phyloP scores from a whole-genome alignment of 345 rosid genomes.

The Laguncularia racemosa region DNA sequence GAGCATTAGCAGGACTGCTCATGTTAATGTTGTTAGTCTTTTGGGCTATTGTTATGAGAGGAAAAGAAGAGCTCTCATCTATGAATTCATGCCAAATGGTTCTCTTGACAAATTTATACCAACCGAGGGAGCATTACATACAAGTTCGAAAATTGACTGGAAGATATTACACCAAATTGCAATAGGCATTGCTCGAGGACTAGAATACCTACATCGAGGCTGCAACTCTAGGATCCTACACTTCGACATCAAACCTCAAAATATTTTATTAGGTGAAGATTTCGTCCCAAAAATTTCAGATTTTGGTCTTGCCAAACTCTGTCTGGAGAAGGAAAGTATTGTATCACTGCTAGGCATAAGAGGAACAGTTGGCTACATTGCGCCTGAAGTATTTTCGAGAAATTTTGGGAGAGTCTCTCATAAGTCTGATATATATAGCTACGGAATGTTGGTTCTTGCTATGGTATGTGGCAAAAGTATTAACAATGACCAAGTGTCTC shows the following conservation, averaged over 20 bases:
- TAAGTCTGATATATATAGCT: slow-evolving; percentile 39
- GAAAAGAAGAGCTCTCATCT: background rate
- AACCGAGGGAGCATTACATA: background rate
- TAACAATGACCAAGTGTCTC: slow-evolving; percentile 2
- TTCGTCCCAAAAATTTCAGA: slow-evolving; percentile 34
- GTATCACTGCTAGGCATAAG: slow-evolving; percentile 20
- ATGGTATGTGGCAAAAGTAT: slow-evolving; percentile 27
- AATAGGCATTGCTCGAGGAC: slow-evolving; percentile 29
- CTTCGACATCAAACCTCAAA: slow-evolving; percentile 41
- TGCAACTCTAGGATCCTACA: slow-evolving; percentile 36
- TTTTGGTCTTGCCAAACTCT: slow-evolving; percentile 35
- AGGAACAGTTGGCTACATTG: slow-evolving; percentile 33
- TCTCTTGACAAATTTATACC: background rate
- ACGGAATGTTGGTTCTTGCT: slow-evolving; percentile 33
- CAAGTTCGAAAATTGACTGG: slow-evolving; percentile 1
- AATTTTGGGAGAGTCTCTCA: slow-evolving; percentile 22
- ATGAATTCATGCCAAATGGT: slow-evolving; percentile 1
- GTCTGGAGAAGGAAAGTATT: slow-evolving; percentile 18
- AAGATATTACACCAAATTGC: slow-evolving; percentile 14
- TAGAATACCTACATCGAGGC: slow-evolving; percentile 36
- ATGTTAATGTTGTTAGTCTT: background rate
- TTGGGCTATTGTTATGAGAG: background rate
- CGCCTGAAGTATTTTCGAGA: slow-evolving; percentile 25
- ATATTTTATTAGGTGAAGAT: slow-evolving; percentile 22
- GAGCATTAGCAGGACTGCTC: slow-evolving; percentile 14